phyloP scores from a whole-genome alignment of 257 asterid genomes.

The Solanum commersonii region DNA sequence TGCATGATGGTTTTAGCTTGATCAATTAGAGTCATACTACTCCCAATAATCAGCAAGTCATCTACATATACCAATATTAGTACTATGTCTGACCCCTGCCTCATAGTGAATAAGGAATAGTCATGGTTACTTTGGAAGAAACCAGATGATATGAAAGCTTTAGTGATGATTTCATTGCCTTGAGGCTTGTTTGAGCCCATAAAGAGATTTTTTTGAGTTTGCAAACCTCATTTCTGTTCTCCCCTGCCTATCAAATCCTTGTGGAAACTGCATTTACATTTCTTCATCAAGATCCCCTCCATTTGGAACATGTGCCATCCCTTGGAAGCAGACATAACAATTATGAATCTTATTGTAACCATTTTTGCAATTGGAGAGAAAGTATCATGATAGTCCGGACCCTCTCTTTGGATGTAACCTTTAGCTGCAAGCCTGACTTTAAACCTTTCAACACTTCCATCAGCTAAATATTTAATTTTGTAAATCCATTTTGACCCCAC shows the following conservation, averaged over 20 bases:
- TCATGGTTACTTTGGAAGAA: not conserved
- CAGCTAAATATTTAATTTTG: too few species aligned
- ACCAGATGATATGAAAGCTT: not conserved
- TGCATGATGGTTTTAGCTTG: not conserved
- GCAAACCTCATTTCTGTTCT: not conserved
- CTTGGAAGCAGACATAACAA: not conserved
- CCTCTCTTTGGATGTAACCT: not conserved
- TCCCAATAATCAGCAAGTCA: not conserved
- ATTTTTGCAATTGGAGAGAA: not conserved
- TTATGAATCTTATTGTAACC: not conserved
- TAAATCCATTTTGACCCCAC: not conserved
- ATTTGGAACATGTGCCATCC: not conserved
- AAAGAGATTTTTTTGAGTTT: not conserved
- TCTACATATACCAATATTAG: not conserved
- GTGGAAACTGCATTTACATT: not conserved
- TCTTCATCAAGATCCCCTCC: not conserved
- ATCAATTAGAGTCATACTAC: not conserved
- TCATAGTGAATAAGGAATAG: not conserved
- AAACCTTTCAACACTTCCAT: not conserved
- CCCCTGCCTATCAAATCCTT: not conserved
- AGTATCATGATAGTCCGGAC: not conserved
- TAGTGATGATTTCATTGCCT: not conserved
- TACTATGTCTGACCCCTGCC: not conserved
- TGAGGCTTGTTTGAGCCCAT: not conserved
- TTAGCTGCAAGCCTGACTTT: not conserved